phyloP scores from a whole-genome alignment of 495 filamentous ascomycete genomes.

The Tuber umbilicatum region DNA sequence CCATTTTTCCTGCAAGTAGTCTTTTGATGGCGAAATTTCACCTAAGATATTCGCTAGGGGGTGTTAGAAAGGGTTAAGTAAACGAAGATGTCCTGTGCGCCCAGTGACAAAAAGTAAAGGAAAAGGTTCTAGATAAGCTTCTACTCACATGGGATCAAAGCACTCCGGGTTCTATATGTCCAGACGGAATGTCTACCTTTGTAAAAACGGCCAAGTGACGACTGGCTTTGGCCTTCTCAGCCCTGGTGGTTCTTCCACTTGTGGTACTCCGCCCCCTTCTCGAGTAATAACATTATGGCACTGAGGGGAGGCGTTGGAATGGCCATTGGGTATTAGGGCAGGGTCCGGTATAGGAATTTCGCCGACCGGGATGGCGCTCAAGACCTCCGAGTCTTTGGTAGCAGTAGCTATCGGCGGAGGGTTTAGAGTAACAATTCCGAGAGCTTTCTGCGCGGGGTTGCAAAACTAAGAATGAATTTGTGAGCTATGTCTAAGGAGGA shows the following conservation, averaged over 20 bases:
- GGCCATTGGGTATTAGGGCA: background rate
- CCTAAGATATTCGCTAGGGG: background rate
- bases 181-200: background rate
- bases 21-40: background rate
- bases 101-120: background rate
- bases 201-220: background rate
- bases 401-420: background rate
- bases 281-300: background rate
- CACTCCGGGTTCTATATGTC: background rate
- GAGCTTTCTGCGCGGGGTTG: background rate
- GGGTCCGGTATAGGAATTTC: background rate
- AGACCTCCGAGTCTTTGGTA: background rate
- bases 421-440: too few species aligned
- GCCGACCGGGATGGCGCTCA: background rate
- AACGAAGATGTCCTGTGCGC: background rate
- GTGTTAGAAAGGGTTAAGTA: background rate
- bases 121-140: background rate
- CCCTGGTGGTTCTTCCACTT: background rate
- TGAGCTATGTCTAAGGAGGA: background rate
- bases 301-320: background rate
- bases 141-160: background rate
- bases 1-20: background rate
- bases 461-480: background rate
- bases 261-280: background rate
- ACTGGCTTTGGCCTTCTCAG: background rate